Conservation (phyloP, 2,329 filamentous ascomycete species). For the Immersiporthe knoxdaviesiana region DNA sequence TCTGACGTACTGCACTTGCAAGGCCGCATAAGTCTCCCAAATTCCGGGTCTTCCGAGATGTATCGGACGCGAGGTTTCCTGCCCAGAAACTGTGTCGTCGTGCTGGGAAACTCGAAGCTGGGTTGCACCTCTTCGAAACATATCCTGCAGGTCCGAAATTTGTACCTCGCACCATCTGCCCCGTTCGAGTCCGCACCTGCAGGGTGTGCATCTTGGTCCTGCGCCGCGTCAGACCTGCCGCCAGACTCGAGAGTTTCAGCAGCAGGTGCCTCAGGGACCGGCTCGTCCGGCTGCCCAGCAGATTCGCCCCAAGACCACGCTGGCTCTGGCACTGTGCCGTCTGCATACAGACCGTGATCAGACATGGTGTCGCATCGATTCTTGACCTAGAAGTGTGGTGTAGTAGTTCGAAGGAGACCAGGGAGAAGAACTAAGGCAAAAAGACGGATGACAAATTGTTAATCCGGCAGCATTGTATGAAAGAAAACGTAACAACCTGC, state of each 20-base stretch:
- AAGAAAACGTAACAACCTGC: background rate
- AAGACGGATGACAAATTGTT: background rate
- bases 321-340: constrained; percentile 16
- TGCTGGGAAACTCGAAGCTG: constrained; percentile 46
- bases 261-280: constrained; percentile 1
- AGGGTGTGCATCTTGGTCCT: constrained; percentile 17
- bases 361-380: background rate
- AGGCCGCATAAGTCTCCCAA: constrained; percentile 81
- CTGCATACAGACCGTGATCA: background rate
- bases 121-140: constrained; percentile 73
- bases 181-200: constrained; percentile 28
- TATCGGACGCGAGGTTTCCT: constrained; percentile 53
- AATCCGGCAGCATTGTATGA: constrained; percentile 14
- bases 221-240: constrained; percentile 13
- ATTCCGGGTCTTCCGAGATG: constrained; percentile 71
- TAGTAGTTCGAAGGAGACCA: background rate
- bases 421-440: background rate
- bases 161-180: constrained; percentile 53
- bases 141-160: constrained; percentile 81
- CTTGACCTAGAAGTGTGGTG: background rate
- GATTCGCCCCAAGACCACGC: constrained; percentile 23
- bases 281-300: background rate
- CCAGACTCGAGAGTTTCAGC: constrained; percentile 10
- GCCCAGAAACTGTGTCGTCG: constrained; percentile 40
- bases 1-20: constrained; percentile 71